Base-by-base conservation (phyloP, 2,329 filamentous ascomycete species). In the Malbranchea zuffiana region DNA sequence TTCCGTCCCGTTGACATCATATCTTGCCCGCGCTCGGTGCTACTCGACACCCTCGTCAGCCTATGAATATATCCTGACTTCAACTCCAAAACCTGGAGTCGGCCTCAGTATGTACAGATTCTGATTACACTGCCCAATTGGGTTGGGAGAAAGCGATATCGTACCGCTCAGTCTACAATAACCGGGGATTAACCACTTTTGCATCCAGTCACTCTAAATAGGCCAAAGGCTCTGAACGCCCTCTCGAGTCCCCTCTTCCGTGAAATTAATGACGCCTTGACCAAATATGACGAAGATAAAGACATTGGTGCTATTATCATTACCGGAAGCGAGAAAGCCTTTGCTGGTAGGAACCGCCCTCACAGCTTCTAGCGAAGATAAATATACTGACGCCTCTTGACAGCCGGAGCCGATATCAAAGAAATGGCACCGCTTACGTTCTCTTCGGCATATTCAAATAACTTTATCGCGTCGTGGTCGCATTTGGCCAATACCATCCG, bases 381-480 rank as follows among this genome's bases (percentile, higher is more conserved):
- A 23, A 16, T 19, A 5, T 17, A 24, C 4, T 11, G n/a, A 21
- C 16, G 32, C 41, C 42, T 25, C 28, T 19, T 29, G 24, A 36
- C 52, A 57, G 88, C 90, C 29, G 90, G 90, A 35, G 90, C 90
- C 43, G 90, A 98, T 62, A 98, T 98, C 68, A 96, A 96, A 64
- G 90, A 98, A 65, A 98, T 98, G 90, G 82, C 85, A 19, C 79
- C 85, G 43, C 75, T 95, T 25, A 87, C 80, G 38, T 98, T 98
- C 65, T 75, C 82, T 45, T 69, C 80, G 47, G 88, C 90, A 25
- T 96, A 95, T 67, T 82, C 76, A 32, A 76, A 69, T 48, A 84
- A 92, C 56, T 98, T 98, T 62, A 96, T 98, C 61, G 86, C 94
- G 58, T 78, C 78, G 6, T 98, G 90, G 90, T 94, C 86, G 4